Base-by-base conservation (phyloP, 2,329 filamentous ascomycete species). In the Paracoccidioides lutzii region DNA sequence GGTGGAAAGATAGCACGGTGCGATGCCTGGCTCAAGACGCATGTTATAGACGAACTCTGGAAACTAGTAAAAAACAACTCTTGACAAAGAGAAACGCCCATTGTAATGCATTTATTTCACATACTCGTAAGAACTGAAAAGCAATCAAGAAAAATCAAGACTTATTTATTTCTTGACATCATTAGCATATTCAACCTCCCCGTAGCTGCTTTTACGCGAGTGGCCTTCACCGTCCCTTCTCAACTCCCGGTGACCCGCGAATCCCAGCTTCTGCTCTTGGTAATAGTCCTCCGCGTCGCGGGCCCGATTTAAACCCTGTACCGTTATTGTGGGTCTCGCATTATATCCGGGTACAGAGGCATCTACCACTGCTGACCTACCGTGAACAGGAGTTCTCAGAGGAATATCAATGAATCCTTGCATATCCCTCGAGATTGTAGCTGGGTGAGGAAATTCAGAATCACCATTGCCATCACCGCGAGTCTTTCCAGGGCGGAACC, bases 401-500 rank as follows among this genome's bases (percentile, higher is more conserved):
- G 72, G 70, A 12, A 75, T 64, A 43, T 74, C 67, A 6, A 60
- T 62, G 58, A 74, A 73, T 1, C 63, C 70, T 45, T 55, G 51
- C 40, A 48, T 54, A 46, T 55, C 52, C 52, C 5, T 38, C 30
- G 45, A 52, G 35, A 52, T 54, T 35, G 38, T 45, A 4, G 53
- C 56, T 9, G 57, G 59, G 51, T 57, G 64, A 14, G 58, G 60
- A 8, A 48, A 45, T 45, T 53, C 52, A 15, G 60, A 54, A 41
- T 64, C 73, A 12, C 68, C 67, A 22, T 82, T 82, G 37, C 82
- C 81, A 64, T 86, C 83, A 8, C 73, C 81, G 9, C 81, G 76
- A 7, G 74, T 78, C 59, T 81, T 82, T 54, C 83, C 82, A 1
- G 78, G 78, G 33, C 74, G 73, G 54, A 76, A 74, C 72, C 87